These are phyloP conservation scores for Fraxinus latifolia DNA, from an alignment of 305 asterid genomes.

Conservation along the genomic window DNA sequence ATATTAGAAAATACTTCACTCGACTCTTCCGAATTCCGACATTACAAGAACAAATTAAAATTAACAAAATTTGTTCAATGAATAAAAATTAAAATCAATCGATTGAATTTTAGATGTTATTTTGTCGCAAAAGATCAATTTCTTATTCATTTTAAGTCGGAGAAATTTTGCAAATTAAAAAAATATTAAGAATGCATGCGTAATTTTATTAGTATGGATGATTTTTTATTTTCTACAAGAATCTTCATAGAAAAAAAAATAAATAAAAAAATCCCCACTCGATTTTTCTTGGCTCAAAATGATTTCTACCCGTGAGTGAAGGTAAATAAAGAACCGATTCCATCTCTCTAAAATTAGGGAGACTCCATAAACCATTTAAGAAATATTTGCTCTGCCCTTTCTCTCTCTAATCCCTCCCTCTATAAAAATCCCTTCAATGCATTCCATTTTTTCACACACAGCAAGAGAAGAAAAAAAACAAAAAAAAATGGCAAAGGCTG, in stretches of 20 bases:
- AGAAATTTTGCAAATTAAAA: background rate
- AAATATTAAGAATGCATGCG: background rate
- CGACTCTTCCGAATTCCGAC: background rate
- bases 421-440: slow-evolving; percentile 15
- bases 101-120: background rate
- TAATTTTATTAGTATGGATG: background rate
- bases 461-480: slow-evolving; percentile 5
- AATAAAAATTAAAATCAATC: background rate
- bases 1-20: background rate
- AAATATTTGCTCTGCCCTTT: slow-evolving; percentile 23
- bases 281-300: background rate
- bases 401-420: background rate
- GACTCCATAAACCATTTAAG: background rate
- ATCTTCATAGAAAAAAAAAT: background rate
- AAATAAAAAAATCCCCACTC: background rate
- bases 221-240: background rate
- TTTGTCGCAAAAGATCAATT: background rate
- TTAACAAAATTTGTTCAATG: background rate
- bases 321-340: background rate
- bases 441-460: slow-evolving; percentile 6
- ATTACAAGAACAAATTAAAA: background rate
- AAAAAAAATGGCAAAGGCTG: slow-evolving; percentile 40
- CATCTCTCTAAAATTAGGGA: background rate
- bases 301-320: background rate
- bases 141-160: background rate